These are phyloP conservation scores for Beta macrorhiza DNA, from an alignment of 179 eudicot species.

Conservation along the genomic window DNA sequence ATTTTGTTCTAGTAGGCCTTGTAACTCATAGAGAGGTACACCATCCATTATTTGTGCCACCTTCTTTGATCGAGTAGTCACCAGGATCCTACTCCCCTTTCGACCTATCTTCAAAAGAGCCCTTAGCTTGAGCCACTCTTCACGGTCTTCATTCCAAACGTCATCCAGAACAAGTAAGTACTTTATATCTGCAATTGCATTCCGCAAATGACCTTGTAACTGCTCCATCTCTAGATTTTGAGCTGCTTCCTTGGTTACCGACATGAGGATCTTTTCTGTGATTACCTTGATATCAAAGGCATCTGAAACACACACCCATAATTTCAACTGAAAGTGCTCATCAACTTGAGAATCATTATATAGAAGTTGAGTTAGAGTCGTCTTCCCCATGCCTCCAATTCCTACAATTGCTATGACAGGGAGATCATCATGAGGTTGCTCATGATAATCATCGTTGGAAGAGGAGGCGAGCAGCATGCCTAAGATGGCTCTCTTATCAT, in stretches of 20 bases:
- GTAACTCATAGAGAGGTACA: too few species aligned
- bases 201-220: conserved; percentile 16
- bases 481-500: background rate
- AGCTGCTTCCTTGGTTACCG: background rate
- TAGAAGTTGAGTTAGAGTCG: too few species aligned
- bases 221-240: conserved; percentile 3
- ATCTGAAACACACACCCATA: too few species aligned
- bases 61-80: conserved; percentile 27
- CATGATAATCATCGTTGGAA: too few species aligned
- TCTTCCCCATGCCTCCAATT: too few species aligned
- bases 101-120: conserved; percentile 17
- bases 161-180: conserved; percentile 34
- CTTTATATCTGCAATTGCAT: conserved; percentile 10
- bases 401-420: too few species aligned
- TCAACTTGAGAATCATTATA: too few species aligned
- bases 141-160: conserved; percentile 26
- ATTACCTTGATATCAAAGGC: conserved; percentile 13
- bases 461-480: background rate
- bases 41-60: conserved; percentile 21
- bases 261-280: background rate
- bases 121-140: conserved; percentile 23
- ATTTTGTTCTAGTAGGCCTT: conserved; percentile 14
- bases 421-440: background rate
- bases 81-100: conserved; percentile 27
- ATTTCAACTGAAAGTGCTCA: too few species aligned